Evolutionary conservation across 2,329 filamentous ascomycete species (phyloP), one percentile per base, ranked within the genome.

Genomic region (Pseudopithomyces chartarum): DNA sequence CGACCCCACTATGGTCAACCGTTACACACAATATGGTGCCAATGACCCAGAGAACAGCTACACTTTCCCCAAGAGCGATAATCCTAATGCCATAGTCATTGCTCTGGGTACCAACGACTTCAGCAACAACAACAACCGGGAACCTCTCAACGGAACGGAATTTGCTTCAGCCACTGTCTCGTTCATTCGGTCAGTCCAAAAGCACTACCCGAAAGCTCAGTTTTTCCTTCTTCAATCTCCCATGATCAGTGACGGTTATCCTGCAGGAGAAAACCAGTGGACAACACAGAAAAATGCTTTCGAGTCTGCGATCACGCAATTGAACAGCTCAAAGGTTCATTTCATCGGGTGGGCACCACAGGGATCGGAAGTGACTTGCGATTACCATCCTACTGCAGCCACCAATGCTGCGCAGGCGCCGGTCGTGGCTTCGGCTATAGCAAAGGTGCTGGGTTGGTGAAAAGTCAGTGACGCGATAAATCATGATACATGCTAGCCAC

Each of bases 101-200:
- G 79, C 78, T 56, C 73, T 81, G 0, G 78, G 78, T 32, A 80
- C 78, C 42, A 80, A 80, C 55, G 78, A 80, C 62, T 80, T 78
- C 57, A 68, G 69, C 40, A 79, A 79, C 60, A 32, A 43, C 26
- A 56, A 57, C 17, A 50, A 58, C 8, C 65, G 67, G 13, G 54
- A 48, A 1, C 51, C 52, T 1, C 58, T 67, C 3, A 55, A 56
- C 6, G 50, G 43, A 0, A 20, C 56, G 2, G 45, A 49, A 1
- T 69, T 61, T 43, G 64, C 62, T 6, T 48, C 59, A n/a, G 65
- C 59, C 0, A 55, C 66, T 19, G 62, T 66, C 12, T 57, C 61
- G 7, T 75, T 79, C 32, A 70, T 73, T n/a, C 59, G 66, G 22
- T 64, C 48, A 10, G 69, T 80, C 20, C 67, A 73, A 46, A 61